Percentiles rank a stretch among this genome's conserved stretches.
phyloP scores from a whole-genome alignment of 2,329 filamentous ascomycete species.

The Pseudophaeomoniella oleicola region DNA sequence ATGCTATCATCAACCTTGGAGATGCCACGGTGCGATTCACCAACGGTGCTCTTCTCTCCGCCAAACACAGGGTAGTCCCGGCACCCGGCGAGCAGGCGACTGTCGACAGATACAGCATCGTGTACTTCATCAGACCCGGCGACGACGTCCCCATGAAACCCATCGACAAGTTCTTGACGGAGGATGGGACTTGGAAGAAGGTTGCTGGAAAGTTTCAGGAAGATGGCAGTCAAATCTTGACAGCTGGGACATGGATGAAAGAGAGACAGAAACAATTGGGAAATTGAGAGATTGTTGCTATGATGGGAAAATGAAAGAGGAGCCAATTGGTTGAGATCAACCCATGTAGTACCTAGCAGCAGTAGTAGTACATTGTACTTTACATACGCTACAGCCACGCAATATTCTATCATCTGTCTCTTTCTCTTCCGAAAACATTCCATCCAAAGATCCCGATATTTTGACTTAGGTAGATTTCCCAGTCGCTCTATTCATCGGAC shows the following conservation, averaged over 20 bases:
- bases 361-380: no score
- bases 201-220: slow-evolving; percentile 18
- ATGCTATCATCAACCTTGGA: slow-evolving; percentile 34
- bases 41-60: slow-evolving; percentile 23
- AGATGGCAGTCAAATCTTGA: slow-evolving; percentile 20
- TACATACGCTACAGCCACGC: no score
- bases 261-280: not conserved
- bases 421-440: no score
- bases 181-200: slow-evolving; percentile 4
- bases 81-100: slow-evolving; percentile 34
- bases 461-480: slow-evolving; percentile 2
- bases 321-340: no score
- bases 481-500: slow-evolving; percentile 50
- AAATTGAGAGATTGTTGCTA: no score
- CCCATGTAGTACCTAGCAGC: no score
- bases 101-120: slow-evolving; percentile 34
- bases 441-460: no score
- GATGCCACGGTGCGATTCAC: slow-evolving; percentile 32
- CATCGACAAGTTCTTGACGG: slow-evolving; percentile 13
- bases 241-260: slow-evolving; percentile 26
- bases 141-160: slow-evolving; percentile 30
- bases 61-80: slow-evolving; percentile 34
- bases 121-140: slow-evolving; percentile 39
- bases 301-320: no score
- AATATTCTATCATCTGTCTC: no score